phyloP scores from a whole-genome alignment of 257 asterid species.

The Solanum appendiculatum region DNA sequence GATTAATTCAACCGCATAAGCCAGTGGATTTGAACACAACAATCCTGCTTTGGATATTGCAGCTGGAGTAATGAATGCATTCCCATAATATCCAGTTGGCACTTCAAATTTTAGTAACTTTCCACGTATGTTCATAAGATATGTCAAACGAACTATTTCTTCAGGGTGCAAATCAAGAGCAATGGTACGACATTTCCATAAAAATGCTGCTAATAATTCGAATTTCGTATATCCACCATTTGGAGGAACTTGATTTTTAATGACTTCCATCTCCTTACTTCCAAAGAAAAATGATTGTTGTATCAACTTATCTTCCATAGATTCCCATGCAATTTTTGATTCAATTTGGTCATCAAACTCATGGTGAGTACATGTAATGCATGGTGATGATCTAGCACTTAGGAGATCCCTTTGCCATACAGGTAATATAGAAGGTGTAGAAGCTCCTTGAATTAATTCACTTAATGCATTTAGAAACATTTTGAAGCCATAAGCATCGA shows the following conservation, averaged over 20 bases:
- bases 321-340: neutral
- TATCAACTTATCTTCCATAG: neutral
- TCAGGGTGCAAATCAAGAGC: neutral
- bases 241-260: neutral
- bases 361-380: neutral
- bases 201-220: neutral
- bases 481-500: neutral
- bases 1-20: neutral
- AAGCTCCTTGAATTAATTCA: neutral
- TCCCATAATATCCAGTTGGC: slow-evolving; percentile 8
- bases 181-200: slow-evolving; percentile 10
- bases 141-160: neutral
- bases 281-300: slow-evolving; percentile 4
- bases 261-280: neutral
- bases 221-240: neutral
- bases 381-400: neutral
- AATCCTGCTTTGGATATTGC: neutral
- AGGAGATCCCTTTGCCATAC: slow-evolving; percentile 13
- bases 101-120: neutral
- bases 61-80: slow-evolving; percentile 2
- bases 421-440: neutral
- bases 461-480: neutral
- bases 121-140: neutral
- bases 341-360: neutral
- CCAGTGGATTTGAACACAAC: neutral